Evolutionary conservation across 2,329 filamentous ascomycete genomes (phyloP).

Genomic region (Cryphonectria parasitica): DNA sequence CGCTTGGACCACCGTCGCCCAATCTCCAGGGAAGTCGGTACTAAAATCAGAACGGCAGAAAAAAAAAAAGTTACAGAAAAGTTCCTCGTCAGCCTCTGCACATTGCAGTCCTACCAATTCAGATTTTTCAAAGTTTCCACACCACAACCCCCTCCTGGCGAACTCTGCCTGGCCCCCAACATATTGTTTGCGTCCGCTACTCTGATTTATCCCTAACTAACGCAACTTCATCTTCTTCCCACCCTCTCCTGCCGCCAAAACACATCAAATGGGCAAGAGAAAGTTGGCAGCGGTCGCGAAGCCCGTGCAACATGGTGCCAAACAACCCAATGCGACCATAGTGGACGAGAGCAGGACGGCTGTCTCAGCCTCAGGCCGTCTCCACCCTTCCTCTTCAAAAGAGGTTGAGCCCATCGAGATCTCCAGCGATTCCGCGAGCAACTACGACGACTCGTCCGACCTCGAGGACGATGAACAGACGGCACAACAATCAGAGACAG

Average conservation of each 20-base stretch:
- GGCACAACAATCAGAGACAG: conserved; percentile 32
- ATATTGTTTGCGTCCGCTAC: background rate
- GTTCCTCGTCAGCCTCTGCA: conserved; percentile 17
- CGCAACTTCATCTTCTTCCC: background rate
- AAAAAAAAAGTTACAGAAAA: conserved; percentile 32
- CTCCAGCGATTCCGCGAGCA: conserved; percentile 58
- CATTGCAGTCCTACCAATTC: background rate
- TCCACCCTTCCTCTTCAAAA: conserved; percentile 40
- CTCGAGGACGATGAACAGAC: conserved; percentile 32
- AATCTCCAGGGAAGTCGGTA: conserved; percentile 6
- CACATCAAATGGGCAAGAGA: conserved; percentile 59
- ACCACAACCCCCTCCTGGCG: background rate
- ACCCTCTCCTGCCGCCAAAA: background rate
- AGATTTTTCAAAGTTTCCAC: background rate
- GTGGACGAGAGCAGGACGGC: conserved; percentile 64
- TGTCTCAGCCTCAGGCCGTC: conserved; percentile 44
- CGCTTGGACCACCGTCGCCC: conserved; percentile 7
- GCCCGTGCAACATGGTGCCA: conserved; percentile 59
- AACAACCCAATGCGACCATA: conserved; percentile 51
- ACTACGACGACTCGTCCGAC: conserved; percentile 51
- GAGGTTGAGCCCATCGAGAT: conserved; percentile 56
- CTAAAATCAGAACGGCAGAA: conserved; percentile 30
- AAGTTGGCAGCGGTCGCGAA: conserved; percentile 63
- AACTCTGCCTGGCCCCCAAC: background rate
- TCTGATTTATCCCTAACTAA: background rate